These are phyloP conservation scores for Hanseniaspora hatyaiensis DNA, from an alignment of 805 yeast species.

Conservation along the genomic window DNA sequence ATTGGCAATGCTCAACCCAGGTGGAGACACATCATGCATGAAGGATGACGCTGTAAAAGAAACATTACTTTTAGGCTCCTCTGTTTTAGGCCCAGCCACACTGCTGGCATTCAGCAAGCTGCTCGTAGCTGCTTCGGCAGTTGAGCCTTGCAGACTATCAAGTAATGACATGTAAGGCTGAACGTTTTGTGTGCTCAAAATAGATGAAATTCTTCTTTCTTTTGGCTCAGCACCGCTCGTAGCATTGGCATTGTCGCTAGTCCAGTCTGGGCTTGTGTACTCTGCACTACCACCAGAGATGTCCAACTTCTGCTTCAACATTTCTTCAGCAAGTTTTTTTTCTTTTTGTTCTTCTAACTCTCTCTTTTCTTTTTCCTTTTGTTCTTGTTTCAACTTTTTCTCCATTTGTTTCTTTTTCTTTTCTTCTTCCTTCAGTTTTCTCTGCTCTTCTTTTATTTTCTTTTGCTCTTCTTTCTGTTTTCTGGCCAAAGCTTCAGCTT, in stretches of 20 bases:
- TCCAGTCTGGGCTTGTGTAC: background rate
- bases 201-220: background rate
- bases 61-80: too few relatives aligned
- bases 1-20: background rate
- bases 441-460: constrained; percentile 25
- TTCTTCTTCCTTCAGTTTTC: constrained; percentile 26
- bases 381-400: constrained; percentile 30
- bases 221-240: background rate
- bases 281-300: background rate
- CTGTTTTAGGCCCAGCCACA: too few relatives aligned
- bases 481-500: constrained; percentile 30
- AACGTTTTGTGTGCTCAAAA: background rate
- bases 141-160: background rate
- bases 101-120: too few relatives aligned
- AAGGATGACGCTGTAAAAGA: background rate
- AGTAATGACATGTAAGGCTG: constrained; percentile 11
- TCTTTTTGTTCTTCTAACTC: constrained; percentile 18
- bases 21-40: background rate
- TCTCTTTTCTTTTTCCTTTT: constrained; percentile 30
- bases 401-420: constrained; percentile 33
- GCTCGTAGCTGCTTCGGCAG: background rate
- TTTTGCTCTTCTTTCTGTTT: constrained; percentile 31
- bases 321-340: constrained; percentile 25
- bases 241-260: background rate
- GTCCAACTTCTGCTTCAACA: constrained; percentile 26